Conservation (phyloP, 345 rosid genomes). For the Excoecaria agallocha region DNA sequence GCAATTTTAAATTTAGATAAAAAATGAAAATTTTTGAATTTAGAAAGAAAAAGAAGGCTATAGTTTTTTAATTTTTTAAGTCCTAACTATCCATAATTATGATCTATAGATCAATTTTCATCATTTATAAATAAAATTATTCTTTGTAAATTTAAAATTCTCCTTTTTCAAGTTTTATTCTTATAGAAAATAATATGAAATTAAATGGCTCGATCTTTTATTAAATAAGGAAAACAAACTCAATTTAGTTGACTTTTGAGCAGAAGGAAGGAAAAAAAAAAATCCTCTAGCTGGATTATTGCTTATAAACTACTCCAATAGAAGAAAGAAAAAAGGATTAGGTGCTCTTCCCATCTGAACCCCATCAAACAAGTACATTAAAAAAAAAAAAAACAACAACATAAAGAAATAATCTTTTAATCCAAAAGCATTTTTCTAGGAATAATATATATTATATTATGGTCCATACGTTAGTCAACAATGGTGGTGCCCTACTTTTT, state of each 20-base stretch:
- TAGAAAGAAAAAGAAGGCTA: too few species aligned
- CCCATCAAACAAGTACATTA: neutral
- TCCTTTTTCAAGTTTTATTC: too few species aligned
- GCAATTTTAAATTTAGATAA: too few species aligned
- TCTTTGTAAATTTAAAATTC: too few species aligned
- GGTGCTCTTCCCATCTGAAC: slow-evolving; percentile 1
- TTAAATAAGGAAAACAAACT: neutral
- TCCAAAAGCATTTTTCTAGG: neutral
- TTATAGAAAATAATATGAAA: too few species aligned
- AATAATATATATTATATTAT: neutral
- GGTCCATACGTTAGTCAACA: neutral
- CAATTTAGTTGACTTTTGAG: neutral
- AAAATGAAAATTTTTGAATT: too few species aligned
- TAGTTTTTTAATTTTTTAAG: too few species aligned
- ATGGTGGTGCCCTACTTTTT: neutral
- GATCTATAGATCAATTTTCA: too few species aligned
- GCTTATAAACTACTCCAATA: neutral
- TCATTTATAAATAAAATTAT: too few species aligned
- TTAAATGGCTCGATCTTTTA: neutral
- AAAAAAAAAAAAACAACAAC: too few species aligned
- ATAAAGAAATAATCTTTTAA: neutral
- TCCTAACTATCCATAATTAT: too few species aligned
- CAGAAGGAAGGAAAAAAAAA: neutral
- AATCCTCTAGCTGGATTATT: neutral
- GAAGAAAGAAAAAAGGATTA: neutral